These are phyloP conservation scores for Globisporangium spinosum DNA, from an alignment of 352 stramenopile genomes.

Conservation along the genomic window DNA sequence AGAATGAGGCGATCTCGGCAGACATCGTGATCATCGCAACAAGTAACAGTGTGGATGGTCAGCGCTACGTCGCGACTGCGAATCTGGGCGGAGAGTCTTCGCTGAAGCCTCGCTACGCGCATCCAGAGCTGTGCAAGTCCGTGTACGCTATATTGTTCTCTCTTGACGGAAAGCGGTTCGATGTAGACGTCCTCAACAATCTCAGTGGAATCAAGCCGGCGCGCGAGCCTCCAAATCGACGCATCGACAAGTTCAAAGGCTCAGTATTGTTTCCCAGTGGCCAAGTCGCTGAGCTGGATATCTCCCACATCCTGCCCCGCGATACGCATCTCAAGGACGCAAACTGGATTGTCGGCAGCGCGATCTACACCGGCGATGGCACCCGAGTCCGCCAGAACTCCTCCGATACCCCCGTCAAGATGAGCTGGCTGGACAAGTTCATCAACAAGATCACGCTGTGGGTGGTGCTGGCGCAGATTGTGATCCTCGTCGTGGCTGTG, in stretches of 20 bases:
- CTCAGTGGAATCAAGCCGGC: slow-evolving; percentile 26
- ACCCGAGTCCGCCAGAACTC: slow-evolving; percentile 86
- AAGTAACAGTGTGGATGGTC: slow-evolving; percentile 39
- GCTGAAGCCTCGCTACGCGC: slow-evolving; percentile 75
- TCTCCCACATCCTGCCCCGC: slow-evolving; percentile 70
- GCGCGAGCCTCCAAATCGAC: slow-evolving; percentile 46
- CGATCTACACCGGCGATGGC: slow-evolving; percentile 86
- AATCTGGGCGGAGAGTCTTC: slow-evolving; percentile 90
- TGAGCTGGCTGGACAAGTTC: slow-evolving; percentile 63
- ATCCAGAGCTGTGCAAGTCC: slow-evolving; percentile 27
- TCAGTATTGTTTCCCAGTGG: slow-evolving; percentile 37
- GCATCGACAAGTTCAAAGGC: slow-evolving; percentile 83
- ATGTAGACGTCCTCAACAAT: slow-evolving; percentile 8
- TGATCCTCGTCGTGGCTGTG: slow-evolving; percentile 47
- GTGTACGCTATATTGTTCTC: slow-evolving; percentile 25
- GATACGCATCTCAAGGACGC: slow-evolving; percentile 74
- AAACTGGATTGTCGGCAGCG: slow-evolving; percentile 58
- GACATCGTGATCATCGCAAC: slow-evolving; percentile 68
- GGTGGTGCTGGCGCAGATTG: slow-evolving; percentile 68
- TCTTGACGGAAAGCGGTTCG: slow-evolving; percentile 25
- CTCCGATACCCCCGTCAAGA: slow-evolving; percentile 68
- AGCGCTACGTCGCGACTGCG: slow-evolving; percentile 82
- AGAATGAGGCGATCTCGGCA: slow-evolving; percentile 70
- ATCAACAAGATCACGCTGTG: slow-evolving; percentile 83
- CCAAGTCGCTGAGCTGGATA: slow-evolving; percentile 37